Evolutionary conservation across 805 yeast genomes (phyloP).

Genomic region (Metschnikowia drakensbergensis): DNA sequence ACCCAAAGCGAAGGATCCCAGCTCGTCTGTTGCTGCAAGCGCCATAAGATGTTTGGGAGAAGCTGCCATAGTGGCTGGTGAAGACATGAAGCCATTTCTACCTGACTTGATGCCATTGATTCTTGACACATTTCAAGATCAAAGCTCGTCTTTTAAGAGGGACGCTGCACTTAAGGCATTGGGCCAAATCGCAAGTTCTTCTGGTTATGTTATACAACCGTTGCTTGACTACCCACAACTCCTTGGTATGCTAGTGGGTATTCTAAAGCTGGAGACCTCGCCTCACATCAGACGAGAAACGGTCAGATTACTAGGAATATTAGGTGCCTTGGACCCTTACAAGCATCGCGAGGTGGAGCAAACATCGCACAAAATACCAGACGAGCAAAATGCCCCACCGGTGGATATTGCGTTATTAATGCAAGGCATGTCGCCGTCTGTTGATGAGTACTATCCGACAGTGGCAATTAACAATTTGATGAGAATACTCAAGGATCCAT

Average conservation of each 20-base stretch:
- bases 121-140: constrained; percentile 86
- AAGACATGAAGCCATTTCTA: constrained; percentile 68
- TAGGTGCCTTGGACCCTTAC: constrained; percentile 97
- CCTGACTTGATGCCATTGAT: constrained; percentile 81
- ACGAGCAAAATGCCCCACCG: constrained; percentile 83
- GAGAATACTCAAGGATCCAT: constrained; percentile 80
- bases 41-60: constrained; percentile 88
- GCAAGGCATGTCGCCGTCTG: constrained; percentile 91
- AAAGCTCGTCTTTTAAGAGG: constrained; percentile 79
- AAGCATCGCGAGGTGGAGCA: constrained; percentile 90
- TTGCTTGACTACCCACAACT: constrained; percentile 86
- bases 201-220: constrained; percentile 95
- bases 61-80: constrained; percentile 83
- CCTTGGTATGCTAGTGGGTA: constrained; percentile 73
- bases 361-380: constrained; percentile 48
- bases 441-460: constrained; percentile 91
- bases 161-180: constrained; percentile 85
- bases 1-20: constrained; percentile 67
- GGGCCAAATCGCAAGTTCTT: constrained; percentile 84
- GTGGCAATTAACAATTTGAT: constrained; percentile 85
- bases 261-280: constrained; percentile 76
- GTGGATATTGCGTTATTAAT: constrained; percentile 84
- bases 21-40: constrained; percentile 81
- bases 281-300: constrained; percentile 78
- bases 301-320: constrained; percentile 81